A percentile compares a stretch with the other conserved stretches of the same genome.
phyloP scores from a whole-genome alignment of 768 basidiomycete species.

The Russula ochroleuca region DNA sequence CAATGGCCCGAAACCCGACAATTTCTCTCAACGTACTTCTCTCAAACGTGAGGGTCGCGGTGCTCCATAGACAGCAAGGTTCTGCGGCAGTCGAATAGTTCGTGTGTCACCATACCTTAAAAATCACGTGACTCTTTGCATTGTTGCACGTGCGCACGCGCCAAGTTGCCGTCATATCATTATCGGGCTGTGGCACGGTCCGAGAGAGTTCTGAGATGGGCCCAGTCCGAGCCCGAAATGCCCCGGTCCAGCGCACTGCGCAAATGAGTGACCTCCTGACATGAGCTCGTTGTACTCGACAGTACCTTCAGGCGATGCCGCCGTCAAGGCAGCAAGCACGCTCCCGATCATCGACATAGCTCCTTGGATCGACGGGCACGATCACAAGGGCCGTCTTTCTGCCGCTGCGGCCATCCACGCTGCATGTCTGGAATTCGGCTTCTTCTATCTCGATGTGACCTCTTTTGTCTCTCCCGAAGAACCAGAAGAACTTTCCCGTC shows the following conservation, averaged over 20 bases:
- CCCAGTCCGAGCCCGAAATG: background rate
- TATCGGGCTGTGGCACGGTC: too few relatives aligned
- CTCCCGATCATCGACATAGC: conserved; percentile 73
- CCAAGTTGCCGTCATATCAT: too few relatives aligned
- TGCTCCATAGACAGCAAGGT: too few relatives aligned
- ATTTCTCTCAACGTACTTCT: too few relatives aligned
- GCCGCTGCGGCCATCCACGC: conserved; percentile 57
- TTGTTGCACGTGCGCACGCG: too few relatives aligned
- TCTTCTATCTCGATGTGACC: conserved; percentile 82
- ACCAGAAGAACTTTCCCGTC: conserved; percentile 56
- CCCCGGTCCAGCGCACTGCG: background rate
- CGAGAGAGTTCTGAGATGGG: too few relatives aligned
- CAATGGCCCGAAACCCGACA: too few relatives aligned
- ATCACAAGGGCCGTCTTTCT: conserved; percentile 41
- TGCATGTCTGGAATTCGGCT: conserved; percentile 76
- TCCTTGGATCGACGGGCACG: conserved; percentile 50
- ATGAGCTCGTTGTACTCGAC: background rate
- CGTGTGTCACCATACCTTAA: too few relatives aligned
- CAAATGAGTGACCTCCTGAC: background rate
- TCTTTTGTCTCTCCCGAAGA: conserved; percentile 53
- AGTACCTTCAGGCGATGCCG: background rate
- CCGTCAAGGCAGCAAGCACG: conserved; percentile 21
- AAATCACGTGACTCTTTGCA: too few relatives aligned
- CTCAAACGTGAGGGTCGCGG: too few relatives aligned
- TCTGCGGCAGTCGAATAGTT: too few relatives aligned